These are phyloP conservation scores for Ricinus communis DNA, from an alignment of 345 rosid genomes.

Conservation along the genomic window DNA sequence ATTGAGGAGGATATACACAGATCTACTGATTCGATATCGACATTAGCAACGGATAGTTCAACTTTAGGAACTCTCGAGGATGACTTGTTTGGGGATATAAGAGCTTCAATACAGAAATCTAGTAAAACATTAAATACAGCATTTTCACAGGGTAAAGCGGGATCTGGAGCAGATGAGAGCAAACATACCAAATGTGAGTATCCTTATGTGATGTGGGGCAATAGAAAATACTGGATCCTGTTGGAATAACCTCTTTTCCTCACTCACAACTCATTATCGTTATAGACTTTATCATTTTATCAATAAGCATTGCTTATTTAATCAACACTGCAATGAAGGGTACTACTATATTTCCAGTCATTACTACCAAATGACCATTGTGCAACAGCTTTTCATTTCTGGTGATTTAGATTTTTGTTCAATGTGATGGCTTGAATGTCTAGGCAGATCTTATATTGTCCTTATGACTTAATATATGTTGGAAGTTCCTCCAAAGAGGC, in stretches of 20 bases:
- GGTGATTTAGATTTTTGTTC: too few species aligned
- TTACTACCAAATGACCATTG: neutral
- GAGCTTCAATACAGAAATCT: constrained; percentile 78
- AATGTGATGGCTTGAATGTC: neutral
- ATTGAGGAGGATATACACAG: constrained; percentile 66
- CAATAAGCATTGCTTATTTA: neutral
- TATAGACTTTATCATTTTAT: neutral
- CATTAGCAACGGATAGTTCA: constrained; percentile 65
- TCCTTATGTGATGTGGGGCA: neutral
- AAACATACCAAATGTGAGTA: constrained; percentile 48
- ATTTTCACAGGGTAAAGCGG: constrained; percentile 35
- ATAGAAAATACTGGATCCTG: neutral
- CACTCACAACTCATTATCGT: neutral
- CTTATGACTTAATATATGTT: too few species aligned
- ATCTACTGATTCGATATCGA: constrained; percentile 79
- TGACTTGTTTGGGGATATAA: constrained; percentile 67
- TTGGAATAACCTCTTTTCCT: neutral
- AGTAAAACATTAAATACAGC: constrained; percentile 28
- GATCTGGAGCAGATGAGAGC: constrained; percentile 27
- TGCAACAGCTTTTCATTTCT: too few species aligned
- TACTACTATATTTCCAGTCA: neutral
- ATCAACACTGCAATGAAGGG: neutral
- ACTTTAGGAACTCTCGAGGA: constrained; percentile 46
- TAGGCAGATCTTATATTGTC: too few species aligned
- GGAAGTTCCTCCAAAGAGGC: neutral